Percentiles rank a stretch among this genome's conserved stretches.
phyloP scores from a whole-genome alignment of 371 early-diverging fungal species.

The Zancudomyces culisetae region DNA sequence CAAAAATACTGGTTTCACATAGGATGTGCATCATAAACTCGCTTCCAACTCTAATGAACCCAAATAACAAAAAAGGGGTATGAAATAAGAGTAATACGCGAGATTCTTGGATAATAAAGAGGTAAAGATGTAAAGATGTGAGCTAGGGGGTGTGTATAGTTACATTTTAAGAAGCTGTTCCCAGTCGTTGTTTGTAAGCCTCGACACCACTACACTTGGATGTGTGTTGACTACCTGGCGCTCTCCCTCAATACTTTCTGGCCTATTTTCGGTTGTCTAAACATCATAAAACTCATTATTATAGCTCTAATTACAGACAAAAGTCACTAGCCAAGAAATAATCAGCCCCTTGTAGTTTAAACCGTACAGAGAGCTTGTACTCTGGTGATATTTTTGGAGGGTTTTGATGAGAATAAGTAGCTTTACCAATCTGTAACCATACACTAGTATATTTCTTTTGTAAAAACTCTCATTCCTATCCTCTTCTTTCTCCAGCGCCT shows the following conservation, averaged over 20 bases:
- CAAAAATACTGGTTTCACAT: background rate
- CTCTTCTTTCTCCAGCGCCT: background rate
- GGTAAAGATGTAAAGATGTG: background rate
- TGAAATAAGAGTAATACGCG: background rate
- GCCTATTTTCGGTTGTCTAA: background rate
- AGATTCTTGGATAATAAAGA: background rate
- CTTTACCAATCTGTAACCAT: conserved; percentile 1
- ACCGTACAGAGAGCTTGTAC: too few relatives aligned
- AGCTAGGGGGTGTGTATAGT: background rate
- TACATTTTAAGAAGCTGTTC: background rate
- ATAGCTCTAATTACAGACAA: too few relatives aligned
- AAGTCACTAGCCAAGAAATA: too few relatives aligned
- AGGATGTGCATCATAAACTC: background rate
- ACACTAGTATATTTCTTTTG: background rate
- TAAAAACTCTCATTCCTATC: background rate
- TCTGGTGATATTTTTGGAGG: background rate
- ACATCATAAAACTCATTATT: too few relatives aligned
- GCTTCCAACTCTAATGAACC: background rate
- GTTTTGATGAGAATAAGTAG: background rate
- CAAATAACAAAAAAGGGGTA: background rate
- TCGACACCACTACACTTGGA: background rate
- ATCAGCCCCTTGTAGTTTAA: too few relatives aligned
- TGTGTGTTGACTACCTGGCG: background rate
- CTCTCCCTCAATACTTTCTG: background rate
- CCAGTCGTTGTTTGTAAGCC: background rate